Base-by-base conservation (phyloP, 2,329 filamentous ascomycete species). In the Neofusicoccum sp. region DNA sequence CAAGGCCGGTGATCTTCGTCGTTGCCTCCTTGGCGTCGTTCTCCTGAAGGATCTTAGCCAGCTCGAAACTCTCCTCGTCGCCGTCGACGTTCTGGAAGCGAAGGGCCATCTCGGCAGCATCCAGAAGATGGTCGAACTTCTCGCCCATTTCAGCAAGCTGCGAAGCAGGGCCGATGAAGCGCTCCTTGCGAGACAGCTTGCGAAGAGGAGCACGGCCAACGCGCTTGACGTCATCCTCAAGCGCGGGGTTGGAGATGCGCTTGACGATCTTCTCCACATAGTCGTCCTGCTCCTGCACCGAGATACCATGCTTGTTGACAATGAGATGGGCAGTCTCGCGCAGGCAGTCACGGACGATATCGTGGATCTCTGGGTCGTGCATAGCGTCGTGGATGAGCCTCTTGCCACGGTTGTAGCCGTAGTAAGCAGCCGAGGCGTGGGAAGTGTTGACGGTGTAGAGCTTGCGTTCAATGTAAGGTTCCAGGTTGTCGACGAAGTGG, bases 391-490 rank as follows among this genome's bases (percentile, higher is more conserved):
- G 91, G 67, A 99, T 91, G 63, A 89, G 96, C 71, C 85, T 83
- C 83, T 96, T 93, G 72, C 90, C 87, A 66, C 87, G 85, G 79
- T 92, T 84, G 84, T 96, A 90, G 60, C 93, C 93, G 77, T 95
- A 93, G 84, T 98, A 98, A 63, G 95, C 93, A 20, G 93, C 93
- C 6, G 93, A 96, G 63, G 95, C 95, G 75, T 99, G 95, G 60
- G 92, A 90, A 24, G 95, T 99, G 85, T 99, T 99, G 84, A 99
- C 93, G 24, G 95, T 99, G 84, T 93, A 99, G 66, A 99, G 88
- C 85, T 99, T 99, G 77, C 95, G 93, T 86, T 99, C 95, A 71
- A 99, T 98, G 81, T 93, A 99, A 61, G 95, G 95, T 73, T 88
- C 84, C 31, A 99, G 86, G 79, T 98, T 84, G 65, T 91, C 87